Conservation (phyloP, 176 grass and related monocot genomes). For the Ananas comosus region DNA sequence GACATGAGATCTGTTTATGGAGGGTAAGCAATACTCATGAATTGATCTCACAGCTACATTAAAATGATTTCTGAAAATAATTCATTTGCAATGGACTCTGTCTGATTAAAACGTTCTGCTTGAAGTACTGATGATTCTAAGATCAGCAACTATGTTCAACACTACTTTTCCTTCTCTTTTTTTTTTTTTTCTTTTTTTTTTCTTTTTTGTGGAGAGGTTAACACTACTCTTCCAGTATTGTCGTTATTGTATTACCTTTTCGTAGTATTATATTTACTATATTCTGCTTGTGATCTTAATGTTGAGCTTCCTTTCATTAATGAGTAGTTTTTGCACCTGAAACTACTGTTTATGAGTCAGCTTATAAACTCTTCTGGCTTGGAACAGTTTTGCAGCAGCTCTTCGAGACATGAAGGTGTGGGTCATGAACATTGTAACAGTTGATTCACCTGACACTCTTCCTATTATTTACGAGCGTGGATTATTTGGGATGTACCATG, state of each 20-base stretch:
- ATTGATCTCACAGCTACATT: background rate
- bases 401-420: slow-evolving; percentile 14
- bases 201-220: background rate
- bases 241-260: background rate
- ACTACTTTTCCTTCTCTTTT: background rate
- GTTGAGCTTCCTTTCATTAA: slow-evolving; percentile 1
- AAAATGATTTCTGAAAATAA: background rate
- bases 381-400: slow-evolving; percentile 18
- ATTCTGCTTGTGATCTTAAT: background rate
- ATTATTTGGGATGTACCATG: slow-evolving; percentile 25
- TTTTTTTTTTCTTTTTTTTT: background rate
- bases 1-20: slow-evolving; percentile 95
- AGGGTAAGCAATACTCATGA: slow-evolving; percentile 35
- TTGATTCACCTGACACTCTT: slow-evolving; percentile 25
- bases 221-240: background rate
- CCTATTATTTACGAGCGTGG: slow-evolving; percentile 23
- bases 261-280: too few relatives aligned
- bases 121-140: background rate
- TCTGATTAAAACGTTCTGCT: background rate
- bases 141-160: background rate
- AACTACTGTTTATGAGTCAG: background rate
- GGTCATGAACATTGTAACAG: slow-evolving; percentile 23
- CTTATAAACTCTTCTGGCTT: background rate
- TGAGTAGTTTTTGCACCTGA: background rate
- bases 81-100: background rate